Evolutionary conservation across 768 basidiomycete species (phyloP).

Genomic region (Gloeophyllum trabeum): DNA sequence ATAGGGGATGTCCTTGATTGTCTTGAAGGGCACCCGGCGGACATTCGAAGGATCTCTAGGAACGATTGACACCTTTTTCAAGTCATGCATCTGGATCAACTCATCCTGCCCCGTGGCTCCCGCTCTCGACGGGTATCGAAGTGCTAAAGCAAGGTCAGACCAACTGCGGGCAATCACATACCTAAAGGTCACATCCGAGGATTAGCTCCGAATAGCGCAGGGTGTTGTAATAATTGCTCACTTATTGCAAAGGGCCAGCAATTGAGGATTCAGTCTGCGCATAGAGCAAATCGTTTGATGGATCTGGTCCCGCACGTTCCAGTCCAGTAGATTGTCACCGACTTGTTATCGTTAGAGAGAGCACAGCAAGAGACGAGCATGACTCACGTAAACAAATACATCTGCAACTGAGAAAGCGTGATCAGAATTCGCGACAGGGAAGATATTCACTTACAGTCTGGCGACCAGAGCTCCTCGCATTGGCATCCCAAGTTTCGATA

Average conservation of each 20-base stretch:
- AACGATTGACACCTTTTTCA: neutral
- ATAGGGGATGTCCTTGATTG: slow-evolving; percentile 17
- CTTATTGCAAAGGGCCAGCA: slow-evolving; percentile 1
- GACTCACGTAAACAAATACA: slow-evolving; percentile 34
- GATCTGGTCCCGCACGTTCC: slow-evolving; percentile 9
- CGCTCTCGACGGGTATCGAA: slow-evolving; percentile 11
- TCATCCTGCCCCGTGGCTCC: slow-evolving; percentile 16
- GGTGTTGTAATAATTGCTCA: neutral
- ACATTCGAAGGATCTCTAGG: slow-evolving; percentile 8
- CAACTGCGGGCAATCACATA: slow-evolving; percentile 14
- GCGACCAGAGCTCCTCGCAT: slow-evolving; percentile 27
- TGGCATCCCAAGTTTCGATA: neutral
- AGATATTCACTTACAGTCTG: slow-evolving; percentile 29
- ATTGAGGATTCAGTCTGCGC: slow-evolving; percentile 1
- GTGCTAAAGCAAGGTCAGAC: slow-evolving; percentile 13
- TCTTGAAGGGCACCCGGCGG: slow-evolving; percentile 19
- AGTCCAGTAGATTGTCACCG: slow-evolving; percentile 19
- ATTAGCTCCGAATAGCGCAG: neutral
- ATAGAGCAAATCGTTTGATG: slow-evolving; percentile 12
- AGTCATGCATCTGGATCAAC: slow-evolving; percentile 13
- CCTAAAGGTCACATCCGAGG: slow-evolving; percentile 6
- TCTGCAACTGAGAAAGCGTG: slow-evolving; percentile 26
- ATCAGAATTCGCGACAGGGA: neutral
- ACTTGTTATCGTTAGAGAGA: slow-evolving; percentile 11
- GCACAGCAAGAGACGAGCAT: neutral